Conservation (phyloP, 2,329 filamentous ascomycete species). For the Curvularia lunata region DNA sequence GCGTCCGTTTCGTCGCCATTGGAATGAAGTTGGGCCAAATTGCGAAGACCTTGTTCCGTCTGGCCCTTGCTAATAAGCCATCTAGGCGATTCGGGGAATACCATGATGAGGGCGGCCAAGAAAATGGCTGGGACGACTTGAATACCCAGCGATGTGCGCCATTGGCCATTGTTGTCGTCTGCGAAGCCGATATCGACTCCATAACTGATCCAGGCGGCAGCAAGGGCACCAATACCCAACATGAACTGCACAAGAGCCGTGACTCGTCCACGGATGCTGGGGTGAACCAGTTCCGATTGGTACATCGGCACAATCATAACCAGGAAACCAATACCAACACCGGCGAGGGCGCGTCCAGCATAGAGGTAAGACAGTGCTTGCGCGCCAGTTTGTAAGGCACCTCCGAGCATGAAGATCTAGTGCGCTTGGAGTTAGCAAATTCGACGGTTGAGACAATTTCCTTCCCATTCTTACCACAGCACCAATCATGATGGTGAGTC, state of each 20-base stretch:
- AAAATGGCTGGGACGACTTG: slow-evolving; percentile 73
- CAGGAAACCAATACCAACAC: slow-evolving; percentile 67
- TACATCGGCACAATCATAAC: slow-evolving; percentile 74
- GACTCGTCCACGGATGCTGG: slow-evolving; percentile 75
- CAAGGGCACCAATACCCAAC: slow-evolving; percentile 75
- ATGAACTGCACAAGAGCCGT: slow-evolving; percentile 83
- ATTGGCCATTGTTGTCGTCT: slow-evolving; percentile 58
- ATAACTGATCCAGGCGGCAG: slow-evolving; percentile 76
- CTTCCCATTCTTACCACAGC: slow-evolving; percentile 58
- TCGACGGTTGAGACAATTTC: not conserved
- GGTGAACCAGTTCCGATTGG: slow-evolving; percentile 80
- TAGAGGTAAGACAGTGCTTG: slow-evolving; percentile 67
- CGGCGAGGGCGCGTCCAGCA: slow-evolving; percentile 72
- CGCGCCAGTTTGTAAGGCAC: slow-evolving; percentile 75
- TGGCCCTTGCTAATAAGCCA: slow-evolving; percentile 78
- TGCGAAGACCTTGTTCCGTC: slow-evolving; percentile 68
- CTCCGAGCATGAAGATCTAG: slow-evolving; percentile 69
- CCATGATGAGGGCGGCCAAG: slow-evolving; percentile 68
- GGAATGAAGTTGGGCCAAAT: slow-evolving; percentile 72
- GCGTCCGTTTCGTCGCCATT: slow-evolving; percentile 69
- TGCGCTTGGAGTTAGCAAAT: not conserved
- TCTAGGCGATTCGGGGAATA: slow-evolving; percentile 71
- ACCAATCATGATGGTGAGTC: slow-evolving; percentile 75
- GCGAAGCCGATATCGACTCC: slow-evolving; percentile 64
- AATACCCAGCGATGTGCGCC: slow-evolving; percentile 70